phyloP scores from a whole-genome alignment of 106 monocot species.

The Phalaenopsis aphrodite region DNA sequence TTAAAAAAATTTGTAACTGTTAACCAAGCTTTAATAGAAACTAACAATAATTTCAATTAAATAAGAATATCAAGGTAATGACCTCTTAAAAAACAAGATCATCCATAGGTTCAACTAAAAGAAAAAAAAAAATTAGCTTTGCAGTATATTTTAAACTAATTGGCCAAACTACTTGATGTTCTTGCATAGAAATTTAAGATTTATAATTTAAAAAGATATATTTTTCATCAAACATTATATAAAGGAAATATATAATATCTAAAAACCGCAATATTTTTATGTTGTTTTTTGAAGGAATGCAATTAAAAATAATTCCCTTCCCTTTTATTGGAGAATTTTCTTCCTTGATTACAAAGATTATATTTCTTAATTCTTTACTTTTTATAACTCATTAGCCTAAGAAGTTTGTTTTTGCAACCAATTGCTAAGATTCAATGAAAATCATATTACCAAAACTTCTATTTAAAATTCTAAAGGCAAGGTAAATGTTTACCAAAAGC shows the following conservation, averaged over 20 bases:
- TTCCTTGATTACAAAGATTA: too few species aligned
- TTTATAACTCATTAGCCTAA: neutral
- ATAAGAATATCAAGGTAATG: too few species aligned
- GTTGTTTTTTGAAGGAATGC: neutral
- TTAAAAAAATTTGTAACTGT: too few species aligned
- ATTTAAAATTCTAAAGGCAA: neutral
- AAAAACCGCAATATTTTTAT: neutral
- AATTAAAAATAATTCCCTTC: neutral
- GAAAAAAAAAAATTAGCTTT: neutral
- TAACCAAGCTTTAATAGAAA: too few species aligned
- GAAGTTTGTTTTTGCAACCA: neutral
- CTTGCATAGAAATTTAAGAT: neutral
- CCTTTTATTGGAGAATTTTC: neutral
- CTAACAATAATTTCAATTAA: too few species aligned
- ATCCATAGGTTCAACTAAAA: too few species aligned
- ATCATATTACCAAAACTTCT: neutral
- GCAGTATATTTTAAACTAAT: neutral
- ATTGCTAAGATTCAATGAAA: neutral
- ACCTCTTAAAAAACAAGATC: too few species aligned
- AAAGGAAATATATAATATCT: neutral
- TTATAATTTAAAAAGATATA: neutral
- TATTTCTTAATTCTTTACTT: too few species aligned
- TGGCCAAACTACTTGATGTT: neutral
- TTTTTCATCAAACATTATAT: neutral
- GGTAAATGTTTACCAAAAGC: neutral